These are phyloP conservation scores for Lagerstroemia speciosa DNA, from an alignment of 345 rosid species.

Conservation along the genomic window DNA sequence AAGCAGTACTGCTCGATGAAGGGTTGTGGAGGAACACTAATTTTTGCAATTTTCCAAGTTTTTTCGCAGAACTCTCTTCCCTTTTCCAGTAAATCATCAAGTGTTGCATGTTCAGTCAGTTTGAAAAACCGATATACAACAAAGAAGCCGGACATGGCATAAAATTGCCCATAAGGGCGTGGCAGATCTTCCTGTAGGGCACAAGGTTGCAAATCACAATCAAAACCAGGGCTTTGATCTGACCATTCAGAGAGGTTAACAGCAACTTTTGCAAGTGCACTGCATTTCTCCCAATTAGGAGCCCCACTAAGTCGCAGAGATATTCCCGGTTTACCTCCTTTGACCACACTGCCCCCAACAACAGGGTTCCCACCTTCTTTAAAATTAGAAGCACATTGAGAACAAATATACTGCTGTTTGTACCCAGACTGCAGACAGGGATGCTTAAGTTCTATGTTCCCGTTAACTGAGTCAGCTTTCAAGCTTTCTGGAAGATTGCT, in stretches of 20 bases:
- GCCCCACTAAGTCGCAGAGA: slow-evolving; percentile 65
- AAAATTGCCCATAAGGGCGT: slow-evolving; percentile 82
- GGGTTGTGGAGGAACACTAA: slow-evolving; percentile 88
- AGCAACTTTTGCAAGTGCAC: slow-evolving; percentile 63
- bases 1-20: slow-evolving; percentile 98
- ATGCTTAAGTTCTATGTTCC: slow-evolving; percentile 65
- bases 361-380: slow-evolving; percentile 38
- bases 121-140: slow-evolving; percentile 88
- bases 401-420: slow-evolving; percentile 56
- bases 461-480: slow-evolving; percentile 32
- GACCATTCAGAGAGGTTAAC: slow-evolving; percentile 95
- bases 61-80: slow-evolving; percentile 78
- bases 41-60: slow-evolving; percentile 72
- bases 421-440: slow-evolving; percentile 92
- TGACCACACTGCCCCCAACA: slow-evolving; percentile 28
- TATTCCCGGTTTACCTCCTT: slow-evolving; percentile 54
- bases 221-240: slow-evolving; percentile 44
- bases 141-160: slow-evolving; percentile 88
- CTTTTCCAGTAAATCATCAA: slow-evolving; percentile 85
- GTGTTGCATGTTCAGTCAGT: slow-evolving; percentile 68
- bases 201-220: slow-evolving; percentile 90
- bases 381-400: slow-evolving; percentile 48
- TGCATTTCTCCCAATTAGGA: slow-evolving; percentile 81
- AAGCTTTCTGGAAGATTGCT: slow-evolving; percentile 35
- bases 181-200: slow-evolving; percentile 70